Evolutionary conservation across 73 alveolate genomes (phyloP), one percentile per base, ranked within the genome.

Genomic region (Paramecium sexaurelia): DNA sequence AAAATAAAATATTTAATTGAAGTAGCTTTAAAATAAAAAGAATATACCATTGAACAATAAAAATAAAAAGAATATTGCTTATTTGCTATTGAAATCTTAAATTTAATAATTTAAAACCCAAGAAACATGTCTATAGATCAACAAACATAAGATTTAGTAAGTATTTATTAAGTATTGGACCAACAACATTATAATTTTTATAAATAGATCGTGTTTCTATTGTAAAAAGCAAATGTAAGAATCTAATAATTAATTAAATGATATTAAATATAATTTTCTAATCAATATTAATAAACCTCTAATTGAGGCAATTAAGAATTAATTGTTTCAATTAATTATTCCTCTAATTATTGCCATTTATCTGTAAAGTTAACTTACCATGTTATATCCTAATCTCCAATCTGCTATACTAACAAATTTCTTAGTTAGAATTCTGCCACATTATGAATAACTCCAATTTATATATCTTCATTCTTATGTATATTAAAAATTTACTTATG

Each of bases 21-120:
- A 39, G 29, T 78, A 78, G 90, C 90, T 11, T 41, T 78, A 78
- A 78, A 78, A 78, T 43, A 78, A 33, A 78, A 78, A 78, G 90
- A 78, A 15, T 78, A 78, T 41, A 78, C 68, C 6, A 27, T 10
- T 22, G 75, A 78, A 22, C 55, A 78, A 40, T 10, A 41, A 27
- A 78, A 43, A 78, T 45, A 41, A 39, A 78, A 43, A 78, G 75
- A 78, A 41, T 78, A 41, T 41, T 78, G 90, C 36, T 45, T 41
- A 45, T 78, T 41, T 45, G 47, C 61, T 24, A 11, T 78, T 11
- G 68, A 73, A 39, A 73, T 73, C 19, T 73, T 73, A 73, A 73
- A 27, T 33, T 73, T 27, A 39, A 73, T 73, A 36, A 73, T 35
- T 11, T 19, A 73, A 33, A 36, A 73, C n/a, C 57, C 55, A 19